phyloP scores from a whole-genome alignment of 2,329 filamentous ascomycete genomes.

The Colletotrichum godetiae region DNA sequence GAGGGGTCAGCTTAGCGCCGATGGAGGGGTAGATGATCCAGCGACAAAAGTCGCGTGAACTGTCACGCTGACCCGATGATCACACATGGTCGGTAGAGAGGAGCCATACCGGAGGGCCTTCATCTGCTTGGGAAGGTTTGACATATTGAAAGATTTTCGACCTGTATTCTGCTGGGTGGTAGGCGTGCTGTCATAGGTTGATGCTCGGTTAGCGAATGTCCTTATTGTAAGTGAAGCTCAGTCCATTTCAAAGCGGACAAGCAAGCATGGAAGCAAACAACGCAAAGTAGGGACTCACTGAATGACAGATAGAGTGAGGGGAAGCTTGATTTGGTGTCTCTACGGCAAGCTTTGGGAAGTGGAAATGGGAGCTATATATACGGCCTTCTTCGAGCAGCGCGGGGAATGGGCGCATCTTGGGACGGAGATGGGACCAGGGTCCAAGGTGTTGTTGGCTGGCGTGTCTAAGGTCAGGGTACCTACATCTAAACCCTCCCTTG shows the following conservation, averaged over 20 bases:
- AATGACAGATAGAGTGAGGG: background rate
- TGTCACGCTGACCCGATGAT: background rate
- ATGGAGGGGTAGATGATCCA: conserved; percentile 32
- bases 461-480: conserved; percentile 33
- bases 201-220: background rate
- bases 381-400: conserved; percentile 13
- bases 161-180: background rate
- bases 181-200: background rate
- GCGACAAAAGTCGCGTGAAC: conserved; percentile 9
- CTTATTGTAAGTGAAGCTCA: background rate
- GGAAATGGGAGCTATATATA: conserved; percentile 7
- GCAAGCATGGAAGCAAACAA: too few species aligned
- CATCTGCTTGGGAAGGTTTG: conserved; percentile 63
- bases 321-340: background rate
- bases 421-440: conserved; percentile 22
- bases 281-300: background rate
- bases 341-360: background rate
- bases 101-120: conserved; percentile 69
- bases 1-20: conserved; percentile 37
- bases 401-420: conserved; percentile 24
- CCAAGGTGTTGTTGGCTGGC: conserved; percentile 16
- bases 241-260: background rate
- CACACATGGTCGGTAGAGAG: background rate
- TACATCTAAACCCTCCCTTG: conserved; percentile 21
- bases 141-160: conserved; percentile 46